A percentile compares a stretch with the other conserved stretches of the same genome.
These are phyloP conservation scores for Lolium perenne DNA, from an alignment of 176 grass and related monocot genomes.

Conservation along the genomic window DNA sequence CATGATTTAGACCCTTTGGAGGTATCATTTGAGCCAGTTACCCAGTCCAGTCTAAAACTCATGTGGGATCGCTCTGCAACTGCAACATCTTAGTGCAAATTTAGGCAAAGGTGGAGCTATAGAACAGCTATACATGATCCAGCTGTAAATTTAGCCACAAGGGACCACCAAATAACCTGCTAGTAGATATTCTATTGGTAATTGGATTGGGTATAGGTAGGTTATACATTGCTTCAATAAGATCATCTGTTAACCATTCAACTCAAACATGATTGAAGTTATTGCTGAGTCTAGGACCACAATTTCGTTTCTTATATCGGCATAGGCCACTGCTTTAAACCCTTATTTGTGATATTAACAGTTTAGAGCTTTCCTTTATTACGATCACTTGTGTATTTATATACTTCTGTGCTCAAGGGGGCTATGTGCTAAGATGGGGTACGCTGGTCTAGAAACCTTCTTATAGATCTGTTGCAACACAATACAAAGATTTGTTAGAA, in stretches of 20 bases:
- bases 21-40: background rate
- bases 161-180: conserved; percentile 8
- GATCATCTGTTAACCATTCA: background rate
- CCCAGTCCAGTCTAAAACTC: background rate
- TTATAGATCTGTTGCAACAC: conserved; percentile 10
- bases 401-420: background rate
- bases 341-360: background rate
- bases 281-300: background rate
- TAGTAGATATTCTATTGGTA: conserved; percentile 12
- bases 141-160: background rate
- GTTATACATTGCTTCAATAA: background rate
- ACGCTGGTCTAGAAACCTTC: background rate
- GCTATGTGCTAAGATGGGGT: background rate
- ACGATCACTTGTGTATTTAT: background rate
- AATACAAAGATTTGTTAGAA: background rate
- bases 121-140: background rate
- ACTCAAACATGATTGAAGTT: background rate
- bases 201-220: background rate
- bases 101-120: background rate
- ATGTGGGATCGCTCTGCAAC: background rate
- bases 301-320: background rate
- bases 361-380: background rate
- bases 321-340: background rate
- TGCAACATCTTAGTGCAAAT: background rate
- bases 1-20: background rate